A percentile compares a stretch with the other conserved stretches of the same genome.
These are phyloP conservation scores for Populus nigra DNA, from an alignment of 345 rosid species.

Conservation along the genomic window DNA sequence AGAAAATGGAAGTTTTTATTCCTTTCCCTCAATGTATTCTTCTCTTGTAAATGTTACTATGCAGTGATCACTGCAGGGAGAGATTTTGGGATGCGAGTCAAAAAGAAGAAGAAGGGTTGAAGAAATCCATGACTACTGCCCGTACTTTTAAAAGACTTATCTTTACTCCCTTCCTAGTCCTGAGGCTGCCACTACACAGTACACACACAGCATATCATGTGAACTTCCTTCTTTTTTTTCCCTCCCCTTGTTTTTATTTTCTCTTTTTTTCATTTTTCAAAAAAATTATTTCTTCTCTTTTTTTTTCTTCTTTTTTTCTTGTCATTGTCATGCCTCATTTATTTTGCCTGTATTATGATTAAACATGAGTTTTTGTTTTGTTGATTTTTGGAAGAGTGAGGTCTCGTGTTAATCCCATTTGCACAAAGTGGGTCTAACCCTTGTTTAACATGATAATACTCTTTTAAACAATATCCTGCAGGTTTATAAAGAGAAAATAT, in stretches of 20 bases:
- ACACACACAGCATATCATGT: not conserved
- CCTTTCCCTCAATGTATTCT: not conserved
- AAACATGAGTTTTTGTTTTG: too few relatives aligned
- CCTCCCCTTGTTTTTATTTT: not conserved
- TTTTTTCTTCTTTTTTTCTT: not conserved
- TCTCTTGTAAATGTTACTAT: not conserved
- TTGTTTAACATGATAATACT: not conserved
- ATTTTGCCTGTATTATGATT: too few relatives aligned
- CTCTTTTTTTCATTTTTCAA: not conserved
- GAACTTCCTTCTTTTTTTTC: not conserved
- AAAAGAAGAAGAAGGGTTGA: not conserved
- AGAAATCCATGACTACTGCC: constrained; percentile 6
- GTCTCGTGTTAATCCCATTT: not conserved
- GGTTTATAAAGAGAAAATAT: too few relatives aligned
- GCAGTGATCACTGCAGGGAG: not conserved
- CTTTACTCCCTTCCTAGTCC: not conserved
- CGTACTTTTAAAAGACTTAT: not conserved
- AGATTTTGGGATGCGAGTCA: not conserved
- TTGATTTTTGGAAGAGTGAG: too few relatives aligned
- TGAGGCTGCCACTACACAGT: too few relatives aligned
- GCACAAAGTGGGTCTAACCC: not conserved
- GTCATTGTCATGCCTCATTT: too few relatives aligned
- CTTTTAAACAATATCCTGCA: too few relatives aligned
- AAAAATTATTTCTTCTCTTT: not conserved
- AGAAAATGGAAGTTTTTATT: too few relatives aligned